Percentiles rank a stretch among this genome's conserved stretches.
Evolutionary conservation across 106 monocot species (phyloP).

Genomic region (Ottelia alismoides): DNA sequence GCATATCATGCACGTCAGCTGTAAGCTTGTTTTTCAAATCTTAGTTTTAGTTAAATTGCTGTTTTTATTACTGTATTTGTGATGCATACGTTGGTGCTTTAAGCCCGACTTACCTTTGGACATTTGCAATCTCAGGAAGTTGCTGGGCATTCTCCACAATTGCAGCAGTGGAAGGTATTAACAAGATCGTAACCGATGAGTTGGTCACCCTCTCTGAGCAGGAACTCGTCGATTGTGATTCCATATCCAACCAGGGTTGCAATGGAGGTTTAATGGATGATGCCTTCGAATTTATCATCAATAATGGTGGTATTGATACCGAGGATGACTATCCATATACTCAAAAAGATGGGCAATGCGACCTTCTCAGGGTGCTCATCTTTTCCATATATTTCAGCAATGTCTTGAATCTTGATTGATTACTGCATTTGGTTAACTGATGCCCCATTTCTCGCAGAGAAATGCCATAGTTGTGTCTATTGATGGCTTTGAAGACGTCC

Average conservation of each 20-base stretch:
- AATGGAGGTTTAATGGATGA: constrained; percentile 53
- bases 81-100: no score
- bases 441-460: constrained; percentile 13
- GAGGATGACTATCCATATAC: constrained; percentile 42
- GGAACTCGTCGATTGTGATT: constrained; percentile 54
- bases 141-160: constrained; percentile 68
- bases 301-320: constrained; percentile 42
- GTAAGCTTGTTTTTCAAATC: no score
- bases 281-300: constrained; percentile 41
- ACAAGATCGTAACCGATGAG: constrained; percentile 32
- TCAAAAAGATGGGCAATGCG: constrained; percentile 15
- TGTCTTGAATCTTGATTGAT: neutral
- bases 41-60: no score
- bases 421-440: no score
- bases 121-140: no score
- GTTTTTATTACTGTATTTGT: no score
- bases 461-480: constrained; percentile 27
- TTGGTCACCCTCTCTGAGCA: constrained; percentile 60
- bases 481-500: constrained; percentile 40
- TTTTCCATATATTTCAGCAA: constrained; percentile 1
- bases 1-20: no score
- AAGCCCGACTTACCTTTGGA: no score
- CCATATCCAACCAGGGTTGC: constrained; percentile 37
- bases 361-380: constrained; percentile 9
- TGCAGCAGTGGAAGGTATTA: constrained; percentile 57